These are phyloP conservation scores for Polychytrium aggregatum DNA, from an alignment of 192 early-diverging fungal genomes.

Conservation along the genomic window DNA sequence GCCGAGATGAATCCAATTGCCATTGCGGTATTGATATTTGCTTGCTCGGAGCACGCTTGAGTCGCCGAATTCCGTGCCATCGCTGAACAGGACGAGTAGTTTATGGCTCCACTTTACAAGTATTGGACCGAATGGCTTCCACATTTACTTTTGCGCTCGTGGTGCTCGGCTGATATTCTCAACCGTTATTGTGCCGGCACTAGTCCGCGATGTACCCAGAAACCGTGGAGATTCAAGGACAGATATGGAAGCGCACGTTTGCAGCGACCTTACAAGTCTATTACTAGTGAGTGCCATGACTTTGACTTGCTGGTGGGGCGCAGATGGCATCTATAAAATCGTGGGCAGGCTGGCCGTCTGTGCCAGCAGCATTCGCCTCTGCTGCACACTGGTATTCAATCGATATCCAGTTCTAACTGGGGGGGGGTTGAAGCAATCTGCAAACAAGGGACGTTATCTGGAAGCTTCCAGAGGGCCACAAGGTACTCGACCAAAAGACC, in stretches of 20 bases:
- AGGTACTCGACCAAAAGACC: constrained; percentile 18
- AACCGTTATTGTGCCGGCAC: not conserved
- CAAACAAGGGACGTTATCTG: constrained; percentile 31
- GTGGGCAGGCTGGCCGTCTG: not conserved
- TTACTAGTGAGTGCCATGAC: constrained; percentile 30
- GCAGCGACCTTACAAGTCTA: constrained; percentile 32
- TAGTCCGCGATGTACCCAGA: constrained; percentile 20
- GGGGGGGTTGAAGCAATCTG: constrained; percentile 17
- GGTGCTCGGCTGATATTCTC: not conserved
- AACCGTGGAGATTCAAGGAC: constrained; percentile 32
- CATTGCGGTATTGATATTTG: too few relatives aligned
- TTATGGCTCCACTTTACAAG: not conserved
- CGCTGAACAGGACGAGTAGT: not conserved
- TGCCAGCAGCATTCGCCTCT: not conserved
- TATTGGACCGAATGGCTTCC: not conserved
- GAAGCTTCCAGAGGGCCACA: constrained; percentile 29
- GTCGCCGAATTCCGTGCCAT: not conserved
- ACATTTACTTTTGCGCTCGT: constrained; percentile 3
- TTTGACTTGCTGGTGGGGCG: not conserved
- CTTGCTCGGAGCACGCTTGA: not conserved
- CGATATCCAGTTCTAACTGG: not conserved
- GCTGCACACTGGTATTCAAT: not conserved
- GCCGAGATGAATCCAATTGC: too few relatives aligned
- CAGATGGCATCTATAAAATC: not conserved
- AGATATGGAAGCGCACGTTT: constrained; percentile 26